Evolutionary conservation across 106 monocot species (phyloP), one percentile per base, ranked within the genome.

Genomic region (Vanilla planifolia): DNA sequence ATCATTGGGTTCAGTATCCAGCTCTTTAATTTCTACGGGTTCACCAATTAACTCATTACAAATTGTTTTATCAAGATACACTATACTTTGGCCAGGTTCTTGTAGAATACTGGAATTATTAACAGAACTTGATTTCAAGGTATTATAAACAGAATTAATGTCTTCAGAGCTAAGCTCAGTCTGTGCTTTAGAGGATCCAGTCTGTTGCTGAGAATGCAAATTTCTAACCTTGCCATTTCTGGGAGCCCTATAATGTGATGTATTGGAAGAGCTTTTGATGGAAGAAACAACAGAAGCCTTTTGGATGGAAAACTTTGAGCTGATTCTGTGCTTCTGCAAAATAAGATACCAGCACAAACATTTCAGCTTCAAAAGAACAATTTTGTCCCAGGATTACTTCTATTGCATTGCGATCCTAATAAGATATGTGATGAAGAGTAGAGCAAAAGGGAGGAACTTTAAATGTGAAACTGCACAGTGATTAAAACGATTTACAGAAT

Each of bases 321-420:
- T 75, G 32, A 56, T 52, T 65, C 83, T 74, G 43, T 80, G 75
- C 55, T 75, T 94, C 93, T 94, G 78, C 21, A 15, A 45, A 33
- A 45, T 47, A 14, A 59, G 21, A 55, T 33, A 59, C 37, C 16
- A 27, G 22, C 19, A 64, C 11, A 29, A 25, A 4, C 32, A 45
- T 8, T 26, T 48, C 15, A 24, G 22, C 15, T 29, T 24, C 8
- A 34, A 29, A 53, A 55, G 39, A n/a, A 33, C 14, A 43, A 6
- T 24, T 24, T 51, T 51, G 25, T 61, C 20, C 10, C 14, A 57
- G 22, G 35, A 3, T 1, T 20, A 4, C 20, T 35, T 20, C 26
- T 33, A 17, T 32, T 20, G 32, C 33, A 33, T 13, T 33, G n/a
- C n/a, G 34, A n/a, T 56, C 56, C 55, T 33, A 56, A 33, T 11